A percentile compares a stretch with the other conserved stretches of the same genome.
Evolutionary conservation across 2,329 filamentous ascomycete genomes (phyloP).

Genomic region (Aspergillus brasiliensis): DNA sequence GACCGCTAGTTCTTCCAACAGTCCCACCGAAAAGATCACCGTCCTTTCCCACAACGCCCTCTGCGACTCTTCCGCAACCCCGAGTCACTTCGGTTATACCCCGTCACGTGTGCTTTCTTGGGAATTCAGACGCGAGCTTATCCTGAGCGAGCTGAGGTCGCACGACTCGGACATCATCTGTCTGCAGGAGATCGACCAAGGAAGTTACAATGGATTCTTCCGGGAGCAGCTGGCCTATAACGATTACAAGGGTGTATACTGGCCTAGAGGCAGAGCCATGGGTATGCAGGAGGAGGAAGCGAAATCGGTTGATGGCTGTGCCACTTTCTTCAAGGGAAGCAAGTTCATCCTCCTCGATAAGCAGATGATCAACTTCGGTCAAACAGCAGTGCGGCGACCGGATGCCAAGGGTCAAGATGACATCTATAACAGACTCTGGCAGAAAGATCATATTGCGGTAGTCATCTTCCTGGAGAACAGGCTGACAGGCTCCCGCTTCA

Average conservation of each 20-base stretch:
- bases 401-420: slow-evolving; percentile 98
- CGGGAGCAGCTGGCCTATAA: slow-evolving; percentile 79
- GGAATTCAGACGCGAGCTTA: slow-evolving; percentile 81
- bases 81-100: slow-evolving; percentile 84
- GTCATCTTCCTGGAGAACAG: slow-evolving; percentile 92
- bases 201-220: slow-evolving; percentile 90
- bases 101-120: slow-evolving; percentile 79
- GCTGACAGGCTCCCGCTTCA: slow-evolving; percentile 82
- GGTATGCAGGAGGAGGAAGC: slow-evolving; percentile 92
- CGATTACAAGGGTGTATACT: slow-evolving; percentile 93
- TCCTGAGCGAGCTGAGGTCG: slow-evolving; percentile 77
- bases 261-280: slow-evolving; percentile 83
- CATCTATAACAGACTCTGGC: slow-evolving; percentile 98
- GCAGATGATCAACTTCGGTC: slow-evolving; percentile 87
- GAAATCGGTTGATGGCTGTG: slow-evolving; percentile 89
- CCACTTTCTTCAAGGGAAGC: slow-evolving; percentile 92
- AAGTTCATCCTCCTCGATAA: slow-evolving; percentile 95
- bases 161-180: slow-evolving; percentile 87
- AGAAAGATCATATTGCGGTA: slow-evolving; percentile 93
- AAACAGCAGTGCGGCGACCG: slow-evolving; percentile 87
- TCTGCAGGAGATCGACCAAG: slow-evolving; percentile 88
- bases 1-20: slow-evolving; percentile 49
- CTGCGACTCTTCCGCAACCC: slow-evolving; percentile 89
- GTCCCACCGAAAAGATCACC: slow-evolving; percentile 68
- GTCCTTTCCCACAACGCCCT: slow-evolving; percentile 95